Percentiles rank a stretch among this genome's conserved stretches.
Conservation (phyloP, 2,329 filamentous ascomycete genomes). For the Pseudogymnoascus verrucosus region DNA sequence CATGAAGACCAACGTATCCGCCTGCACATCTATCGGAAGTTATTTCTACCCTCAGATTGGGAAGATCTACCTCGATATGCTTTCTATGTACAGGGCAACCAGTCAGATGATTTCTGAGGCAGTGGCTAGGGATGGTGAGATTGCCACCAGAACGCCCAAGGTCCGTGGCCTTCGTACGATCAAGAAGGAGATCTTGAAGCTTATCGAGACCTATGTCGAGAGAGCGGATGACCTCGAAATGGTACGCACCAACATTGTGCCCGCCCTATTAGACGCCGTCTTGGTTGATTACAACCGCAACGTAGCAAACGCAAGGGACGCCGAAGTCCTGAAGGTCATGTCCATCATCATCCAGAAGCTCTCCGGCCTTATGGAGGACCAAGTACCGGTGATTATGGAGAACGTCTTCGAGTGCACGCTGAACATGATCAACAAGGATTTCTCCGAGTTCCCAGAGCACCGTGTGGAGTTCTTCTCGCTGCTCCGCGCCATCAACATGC, state of each 20-base stretch:
- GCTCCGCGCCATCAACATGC: slow-evolving; percentile 87
- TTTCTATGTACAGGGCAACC: slow-evolving; percentile 98
- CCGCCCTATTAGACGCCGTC: slow-evolving; percentile 88
- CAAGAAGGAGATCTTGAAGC: slow-evolving; percentile 98
- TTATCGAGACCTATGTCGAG: slow-evolving; percentile 96
- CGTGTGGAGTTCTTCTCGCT: slow-evolving; percentile 99
- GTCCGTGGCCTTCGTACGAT: slow-evolving; percentile 92
- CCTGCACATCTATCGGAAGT: slow-evolving; percentile 88
- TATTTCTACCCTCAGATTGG: slow-evolving; percentile 99
- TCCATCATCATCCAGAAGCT: slow-evolving; percentile 95
- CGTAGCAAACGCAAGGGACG: slow-evolving; percentile 88
- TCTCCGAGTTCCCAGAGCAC: slow-evolving; percentile 97
- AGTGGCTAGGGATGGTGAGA: slow-evolving; percentile 76
- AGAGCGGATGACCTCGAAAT: slow-evolving; percentile 95
- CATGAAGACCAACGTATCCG: slow-evolving; percentile 99
- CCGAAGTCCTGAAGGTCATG: slow-evolving; percentile 95
- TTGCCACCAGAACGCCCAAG: slow-evolving; percentile 96
- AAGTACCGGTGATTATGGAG: slow-evolving; percentile 95
- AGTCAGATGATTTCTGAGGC: slow-evolving; percentile 92
- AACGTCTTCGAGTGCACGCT: slow-evolving; percentile 97
- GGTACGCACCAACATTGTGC: slow-evolving; percentile 88
- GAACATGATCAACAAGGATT: slow-evolving; percentile 99
- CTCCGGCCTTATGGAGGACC: slow-evolving; percentile 94
- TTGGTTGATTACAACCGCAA: slow-evolving; percentile 96
- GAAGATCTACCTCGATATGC: slow-evolving; percentile 95